Base-by-base conservation (phyloP, 305 asterid genomes). In the Salvia sclarea region DNA sequence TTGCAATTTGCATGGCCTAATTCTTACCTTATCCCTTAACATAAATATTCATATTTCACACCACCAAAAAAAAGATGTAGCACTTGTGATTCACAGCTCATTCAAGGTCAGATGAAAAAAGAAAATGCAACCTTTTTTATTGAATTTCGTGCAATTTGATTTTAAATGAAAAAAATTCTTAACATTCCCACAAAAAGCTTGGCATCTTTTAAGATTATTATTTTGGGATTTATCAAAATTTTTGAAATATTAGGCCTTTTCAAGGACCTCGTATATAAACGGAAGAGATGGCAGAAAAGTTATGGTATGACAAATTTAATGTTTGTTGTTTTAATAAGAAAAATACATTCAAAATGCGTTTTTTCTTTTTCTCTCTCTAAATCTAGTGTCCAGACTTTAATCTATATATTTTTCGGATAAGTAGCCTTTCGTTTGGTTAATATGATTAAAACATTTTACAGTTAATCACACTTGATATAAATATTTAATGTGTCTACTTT, bases 41-140 rank as follows among this genome's bases (percentile, higher is more conserved):
- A 47, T 61, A 16, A 16, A 18, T 41, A 17, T 17, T 47, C 59
- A 69, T 25, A 25, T 25, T 1, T 25, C n/a, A n/a, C n/a, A n/a
- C n/a, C n/a, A 70, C 67, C 58, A 72, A 55, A 62, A 65, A 74
- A 84, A 66, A 65, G 73, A 68, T 58, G 65, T 31, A 48, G 55
- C 56, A 35, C 61, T 80, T 78, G 88, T 84, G 86, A 71, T 50
- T 77, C 73, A 80, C 95, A 85, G 95, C 89, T 84, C 85, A 73
- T 71, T 21, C 55, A 62, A 79, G 64, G 78, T 68, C 38, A 1
- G 54, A 60, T 17, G 8, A 1, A 55, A 70, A 57, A 73, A 73
- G 31, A 66, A 77, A 73, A 69, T 65, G 66, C 61, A 61, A 62
- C 75, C 75, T 76, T 83, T 83, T 82, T 69, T 49, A 70, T 79